Percentiles rank a stretch among this genome's conserved stretches.
These are phyloP conservation scores for Colletotrichum cordylinicola DNA, from an alignment of 2,329 filamentous ascomycete genomes.

Conservation along the genomic window DNA sequence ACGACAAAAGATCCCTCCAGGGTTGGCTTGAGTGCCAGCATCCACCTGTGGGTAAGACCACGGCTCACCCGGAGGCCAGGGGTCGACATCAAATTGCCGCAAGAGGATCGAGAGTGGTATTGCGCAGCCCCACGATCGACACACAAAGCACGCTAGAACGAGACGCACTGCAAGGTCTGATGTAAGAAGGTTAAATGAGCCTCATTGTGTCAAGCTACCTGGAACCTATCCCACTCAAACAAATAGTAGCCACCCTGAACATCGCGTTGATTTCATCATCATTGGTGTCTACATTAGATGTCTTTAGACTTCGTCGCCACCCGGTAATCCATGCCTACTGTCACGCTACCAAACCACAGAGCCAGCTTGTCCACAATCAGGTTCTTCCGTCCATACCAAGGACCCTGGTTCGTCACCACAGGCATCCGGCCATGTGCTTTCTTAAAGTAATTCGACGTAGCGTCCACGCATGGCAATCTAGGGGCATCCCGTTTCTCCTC, in stretches of 20 bases:
- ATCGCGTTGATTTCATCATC: background rate
- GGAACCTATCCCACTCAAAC: background rate
- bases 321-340: constrained; percentile 35
- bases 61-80: background rate
- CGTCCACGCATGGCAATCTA: constrained; percentile 28
- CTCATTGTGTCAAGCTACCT: background rate
- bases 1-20: background rate
- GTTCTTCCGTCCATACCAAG: constrained; percentile 41
- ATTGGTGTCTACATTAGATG: constrained; percentile 9
- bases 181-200: background rate
- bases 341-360: constrained; percentile 34
- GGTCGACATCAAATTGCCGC: background rate
- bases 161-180: background rate
- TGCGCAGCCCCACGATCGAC: background rate
- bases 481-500: constrained; percentile 21
- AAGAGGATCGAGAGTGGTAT: background rate
- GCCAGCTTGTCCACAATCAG: constrained; percentile 34
- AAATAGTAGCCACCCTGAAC: background rate
- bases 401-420: constrained; percentile 36
- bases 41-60: background rate
- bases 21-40: background rate
- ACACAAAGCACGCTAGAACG: background rate
- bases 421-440: constrained; percentile 40
- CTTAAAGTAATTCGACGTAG: constrained; percentile 38
- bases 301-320: constrained; percentile 28